Evolutionary conservation across 495 filamentous ascomycete genomes (phyloP).

Genomic region (Astrocystis sublimbata): DNA sequence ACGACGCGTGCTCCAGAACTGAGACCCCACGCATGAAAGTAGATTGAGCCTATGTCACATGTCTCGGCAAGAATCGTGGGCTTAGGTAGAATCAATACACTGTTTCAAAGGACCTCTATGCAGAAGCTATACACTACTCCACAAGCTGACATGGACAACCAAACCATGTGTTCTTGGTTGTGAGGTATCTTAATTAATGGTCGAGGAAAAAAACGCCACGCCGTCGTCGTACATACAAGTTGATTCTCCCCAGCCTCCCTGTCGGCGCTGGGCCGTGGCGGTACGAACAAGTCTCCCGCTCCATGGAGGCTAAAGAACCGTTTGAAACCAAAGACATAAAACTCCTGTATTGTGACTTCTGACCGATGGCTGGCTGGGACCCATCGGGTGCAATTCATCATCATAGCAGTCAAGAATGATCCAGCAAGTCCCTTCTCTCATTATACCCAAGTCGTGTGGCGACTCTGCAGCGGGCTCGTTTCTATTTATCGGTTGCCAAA

Average conservation of each 20-base stretch:
- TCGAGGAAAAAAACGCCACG: constrained; percentile 33
- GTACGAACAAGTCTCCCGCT: constrained; percentile 12
- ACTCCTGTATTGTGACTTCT: constrained; percentile 25
- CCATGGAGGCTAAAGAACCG: constrained; percentile 26
- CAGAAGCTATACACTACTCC: background rate
- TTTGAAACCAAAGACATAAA: constrained; percentile 34
- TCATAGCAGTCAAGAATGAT: constrained; percentile 21
- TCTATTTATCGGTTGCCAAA: background rate
- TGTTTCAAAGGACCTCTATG: background rate
- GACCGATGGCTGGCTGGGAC: constrained; percentile 28
- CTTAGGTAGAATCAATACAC: background rate
- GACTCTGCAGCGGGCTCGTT: background rate
- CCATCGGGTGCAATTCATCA: constrained; percentile 35
- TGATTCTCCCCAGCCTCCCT: constrained; percentile 20
- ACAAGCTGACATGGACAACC: background rate
- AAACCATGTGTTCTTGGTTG: background rate
- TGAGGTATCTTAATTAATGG: constrained; percentile 41
- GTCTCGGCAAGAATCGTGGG: too few relatives aligned
- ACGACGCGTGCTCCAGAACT: too few relatives aligned
- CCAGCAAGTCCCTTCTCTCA: constrained; percentile 16
- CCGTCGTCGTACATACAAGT: constrained; percentile 45
- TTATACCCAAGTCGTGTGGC: constrained; percentile 19
- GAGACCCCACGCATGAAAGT: too few relatives aligned
- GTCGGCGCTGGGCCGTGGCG: constrained; percentile 9
- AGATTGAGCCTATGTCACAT: too few relatives aligned